Conservation (phyloP, 352 stramenopile species). For the Phytopythium montanum region DNA sequence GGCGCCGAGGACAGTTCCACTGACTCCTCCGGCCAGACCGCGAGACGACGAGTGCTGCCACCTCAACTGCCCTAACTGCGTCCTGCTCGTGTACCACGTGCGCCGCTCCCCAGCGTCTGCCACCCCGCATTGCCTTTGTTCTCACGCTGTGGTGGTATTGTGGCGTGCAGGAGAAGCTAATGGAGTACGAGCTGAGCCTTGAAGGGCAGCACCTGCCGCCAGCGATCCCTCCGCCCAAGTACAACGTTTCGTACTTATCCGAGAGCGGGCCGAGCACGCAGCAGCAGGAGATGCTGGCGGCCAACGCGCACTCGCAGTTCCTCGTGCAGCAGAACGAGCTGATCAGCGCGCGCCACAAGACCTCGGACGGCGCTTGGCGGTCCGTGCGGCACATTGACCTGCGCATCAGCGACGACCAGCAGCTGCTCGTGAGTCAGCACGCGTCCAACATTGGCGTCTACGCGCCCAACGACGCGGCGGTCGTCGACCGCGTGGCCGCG, state of each 20-base stretch:
- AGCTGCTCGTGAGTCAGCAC: slow-evolving; percentile 42
- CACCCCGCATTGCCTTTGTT: not conserved
- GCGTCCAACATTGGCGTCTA: slow-evolving; percentile 81
- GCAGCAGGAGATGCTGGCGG: slow-evolving; percentile 27
- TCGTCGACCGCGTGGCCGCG: slow-evolving; percentile 50
- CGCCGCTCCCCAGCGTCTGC: not conserved
- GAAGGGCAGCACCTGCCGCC: slow-evolving; percentile 23
- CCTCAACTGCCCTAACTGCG: slow-evolving; percentile 83
- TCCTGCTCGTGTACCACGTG: slow-evolving; percentile 84
- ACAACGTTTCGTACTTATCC: slow-evolving; percentile 37
- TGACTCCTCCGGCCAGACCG: slow-evolving; percentile 57
- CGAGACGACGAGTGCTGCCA: slow-evolving; percentile 83
- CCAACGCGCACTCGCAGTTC: slow-evolving; percentile 43
- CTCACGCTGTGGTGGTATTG: not conserved
- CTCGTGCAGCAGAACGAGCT: slow-evolving; percentile 47
- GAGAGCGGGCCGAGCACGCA: slow-evolving; percentile 10
- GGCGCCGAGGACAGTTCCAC: slow-evolving; percentile 19
- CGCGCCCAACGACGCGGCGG: slow-evolving; percentile 47
- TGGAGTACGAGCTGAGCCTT: slow-evolving; percentile 79
- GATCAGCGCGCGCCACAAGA: slow-evolving; percentile 56
- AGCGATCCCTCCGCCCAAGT: slow-evolving; percentile 32
- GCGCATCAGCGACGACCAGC: slow-evolving; percentile 38
- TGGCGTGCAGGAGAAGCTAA: slow-evolving; percentile 58
- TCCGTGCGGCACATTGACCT: slow-evolving; percentile 77
- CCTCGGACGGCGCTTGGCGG: slow-evolving; percentile 44